phyloP scores from a whole-genome alignment of 208 protist species.

The Trichomonas vaginalis region DNA sequence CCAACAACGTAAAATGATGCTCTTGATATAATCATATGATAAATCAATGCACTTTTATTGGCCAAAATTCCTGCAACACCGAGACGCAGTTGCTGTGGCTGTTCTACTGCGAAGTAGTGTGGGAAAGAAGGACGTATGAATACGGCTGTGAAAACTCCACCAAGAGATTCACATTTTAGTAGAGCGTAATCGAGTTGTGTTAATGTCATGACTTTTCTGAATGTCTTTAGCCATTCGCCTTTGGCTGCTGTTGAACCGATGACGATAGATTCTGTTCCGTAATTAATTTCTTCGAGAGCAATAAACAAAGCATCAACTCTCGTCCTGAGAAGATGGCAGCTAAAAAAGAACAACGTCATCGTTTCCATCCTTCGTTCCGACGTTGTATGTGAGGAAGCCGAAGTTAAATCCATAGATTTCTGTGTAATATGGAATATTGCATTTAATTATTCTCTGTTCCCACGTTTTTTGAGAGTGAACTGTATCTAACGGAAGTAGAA shows the following conservation, averaged over 20 bases:
- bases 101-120: not conserved
- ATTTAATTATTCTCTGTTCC: not conserved
- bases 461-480: not conserved
- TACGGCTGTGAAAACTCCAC: not conserved
- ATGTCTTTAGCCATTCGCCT: not conserved
- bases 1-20: not conserved
- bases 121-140: not conserved
- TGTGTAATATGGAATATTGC: not conserved
- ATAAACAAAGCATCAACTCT: not conserved
- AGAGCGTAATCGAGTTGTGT: not conserved
- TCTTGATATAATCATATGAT: not conserved
- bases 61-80: not conserved
- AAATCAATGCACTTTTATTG: not conserved
- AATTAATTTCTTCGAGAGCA: not conserved
- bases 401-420: not conserved
- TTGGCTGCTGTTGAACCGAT: not conserved
- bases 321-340: not conserved
- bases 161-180: not conserved
- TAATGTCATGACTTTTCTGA: not conserved
- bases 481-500: not conserved
- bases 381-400: not conserved
- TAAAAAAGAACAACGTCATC: not conserved
- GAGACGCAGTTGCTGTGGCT: not conserved
- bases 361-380: not conserved
- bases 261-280: not conserved